Percentiles rank a stretch among this genome's conserved stretches.
phyloP scores from a whole-genome alignment of 352 stramenopile species.

The Pythium angustatum region DNA sequence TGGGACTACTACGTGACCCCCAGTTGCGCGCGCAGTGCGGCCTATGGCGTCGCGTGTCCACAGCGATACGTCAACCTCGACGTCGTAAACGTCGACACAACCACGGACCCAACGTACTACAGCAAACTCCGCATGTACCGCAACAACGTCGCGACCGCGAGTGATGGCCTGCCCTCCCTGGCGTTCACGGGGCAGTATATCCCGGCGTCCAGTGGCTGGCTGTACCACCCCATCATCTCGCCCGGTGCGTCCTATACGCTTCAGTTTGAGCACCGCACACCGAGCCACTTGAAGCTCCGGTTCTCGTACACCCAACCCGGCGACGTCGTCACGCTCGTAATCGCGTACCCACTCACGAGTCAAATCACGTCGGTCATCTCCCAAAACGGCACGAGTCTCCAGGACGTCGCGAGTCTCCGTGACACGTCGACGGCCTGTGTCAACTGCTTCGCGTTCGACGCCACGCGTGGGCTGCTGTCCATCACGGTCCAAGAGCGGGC shows the following conservation, averaged over 20 bases:
- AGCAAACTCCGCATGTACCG: constrained; percentile 29
- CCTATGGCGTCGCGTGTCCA: constrained; percentile 35
- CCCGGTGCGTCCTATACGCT: constrained; percentile 35
- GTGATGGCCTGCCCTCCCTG: constrained; percentile 9
- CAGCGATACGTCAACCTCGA: constrained; percentile 49
- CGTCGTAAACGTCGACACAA: constrained; percentile 31
- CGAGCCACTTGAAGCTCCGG: constrained; percentile 24
- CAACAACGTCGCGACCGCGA: constrained; percentile 26
- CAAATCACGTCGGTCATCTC: constrained; percentile 26
- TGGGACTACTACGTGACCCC: constrained; percentile 38
- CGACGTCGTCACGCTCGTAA: constrained; percentile 27
- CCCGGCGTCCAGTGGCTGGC: constrained; percentile 34
- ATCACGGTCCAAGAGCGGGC: constrained; percentile 26
- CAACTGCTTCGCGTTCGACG: constrained; percentile 40
- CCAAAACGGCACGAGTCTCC: constrained; percentile 14
- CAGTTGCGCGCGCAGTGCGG: constrained; percentile 15
- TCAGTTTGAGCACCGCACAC: constrained; percentile 32
- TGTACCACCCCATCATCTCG: constrained; percentile 46
- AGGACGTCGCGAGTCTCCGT: constrained; percentile 4
- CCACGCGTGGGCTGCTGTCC: constrained; percentile 15
- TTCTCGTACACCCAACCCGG: constrained; percentile 30
- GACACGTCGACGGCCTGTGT: constrained; percentile 21
- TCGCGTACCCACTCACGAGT: constrained; percentile 33
- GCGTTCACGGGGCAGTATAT: constrained; percentile 39
- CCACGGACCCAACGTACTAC: constrained; percentile 25